A percentile compares a stretch with the other conserved stretches of the same genome.
Evolutionary conservation across 2,329 filamentous ascomycete species (phyloP).

Genomic region (Ilyonectria sp.): DNA sequence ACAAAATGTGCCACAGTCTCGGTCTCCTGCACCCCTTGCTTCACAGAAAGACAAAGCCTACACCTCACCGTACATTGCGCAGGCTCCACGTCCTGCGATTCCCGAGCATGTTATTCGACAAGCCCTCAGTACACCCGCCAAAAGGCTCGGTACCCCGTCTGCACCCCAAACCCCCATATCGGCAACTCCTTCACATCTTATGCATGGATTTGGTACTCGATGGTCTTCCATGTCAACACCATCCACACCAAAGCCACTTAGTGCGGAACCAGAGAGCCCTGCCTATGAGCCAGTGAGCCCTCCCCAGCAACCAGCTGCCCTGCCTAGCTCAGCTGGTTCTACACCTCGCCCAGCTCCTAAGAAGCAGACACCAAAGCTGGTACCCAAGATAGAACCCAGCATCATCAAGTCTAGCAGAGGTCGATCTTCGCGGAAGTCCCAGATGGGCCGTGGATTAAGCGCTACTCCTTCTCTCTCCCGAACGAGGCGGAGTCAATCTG

Average conservation of each 20-base stretch:
- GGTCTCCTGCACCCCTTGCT: constrained; percentile 44
- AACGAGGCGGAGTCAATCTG: constrained; percentile 62
- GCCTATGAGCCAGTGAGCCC: constrained; percentile 73
- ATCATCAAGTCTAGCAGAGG: constrained; percentile 48
- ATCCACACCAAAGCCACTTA: constrained; percentile 66
- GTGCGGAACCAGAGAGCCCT: constrained; percentile 64
- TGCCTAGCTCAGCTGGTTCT: constrained; percentile 52
- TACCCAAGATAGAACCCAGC: constrained; percentile 43
- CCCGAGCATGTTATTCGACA: constrained; percentile 61
- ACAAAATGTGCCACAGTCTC: constrained; percentile 44
- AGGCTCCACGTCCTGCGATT: constrained; percentile 55
- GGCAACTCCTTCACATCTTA: constrained; percentile 48
- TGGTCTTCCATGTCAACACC: constrained; percentile 72
- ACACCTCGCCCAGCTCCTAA: constrained; percentile 47
- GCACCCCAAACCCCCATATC: constrained; percentile 56
- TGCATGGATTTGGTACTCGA: constrained; percentile 66
- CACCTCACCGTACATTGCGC: constrained; percentile 49
- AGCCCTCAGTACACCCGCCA: constrained; percentile 53
- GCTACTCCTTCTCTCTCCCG: constrained; percentile 54
- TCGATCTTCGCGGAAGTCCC: constrained; percentile 55
- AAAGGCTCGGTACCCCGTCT: constrained; percentile 50
- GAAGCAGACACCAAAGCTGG: constrained; percentile 54
- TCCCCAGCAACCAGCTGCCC: constrained; percentile 56
- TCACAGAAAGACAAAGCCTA: constrained; percentile 50
- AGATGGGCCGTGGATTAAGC: constrained; percentile 53